Conservation (phyloP, 2,329 filamentous ascomycete genomes). For the Phoma sp. region DNA sequence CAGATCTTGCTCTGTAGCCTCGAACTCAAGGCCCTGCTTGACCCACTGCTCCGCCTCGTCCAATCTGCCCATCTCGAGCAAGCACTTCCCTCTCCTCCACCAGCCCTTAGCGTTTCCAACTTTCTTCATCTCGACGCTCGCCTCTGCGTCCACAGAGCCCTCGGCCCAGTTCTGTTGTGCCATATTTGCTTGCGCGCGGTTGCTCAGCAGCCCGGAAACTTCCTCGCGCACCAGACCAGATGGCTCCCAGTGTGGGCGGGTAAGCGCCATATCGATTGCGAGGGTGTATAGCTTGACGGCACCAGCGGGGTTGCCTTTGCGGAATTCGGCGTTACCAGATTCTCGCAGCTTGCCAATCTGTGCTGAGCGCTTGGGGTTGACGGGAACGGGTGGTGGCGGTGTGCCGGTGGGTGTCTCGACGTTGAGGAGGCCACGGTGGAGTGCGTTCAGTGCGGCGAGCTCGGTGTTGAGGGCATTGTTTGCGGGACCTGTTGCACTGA, state of each 20-base stretch:
- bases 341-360: slow-evolving; percentile 92
- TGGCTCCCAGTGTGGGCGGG: slow-evolving; percentile 87
- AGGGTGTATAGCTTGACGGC: slow-evolving; percentile 83
- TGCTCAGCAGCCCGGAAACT: slow-evolving; percentile 78
- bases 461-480: slow-evolving; percentile 50
- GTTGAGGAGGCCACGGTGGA: slow-evolving; percentile 76
- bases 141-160: slow-evolving; percentile 85
- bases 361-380: slow-evolving; percentile 90
- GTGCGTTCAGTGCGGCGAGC: slow-evolving; percentile 75
- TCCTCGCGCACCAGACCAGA: slow-evolving; percentile 84
- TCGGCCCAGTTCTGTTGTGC: slow-evolving; percentile 81
- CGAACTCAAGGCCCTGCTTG: slow-evolving; percentile 78
- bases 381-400: slow-evolving; percentile 85
- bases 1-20: slow-evolving; percentile 64
- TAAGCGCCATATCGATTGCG: slow-evolving; percentile 88
- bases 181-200: slow-evolving; percentile 92
- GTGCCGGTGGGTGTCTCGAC: slow-evolving; percentile 69
- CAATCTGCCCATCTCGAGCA: slow-evolving; percentile 88
- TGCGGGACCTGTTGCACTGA: slow-evolving; percentile 59
- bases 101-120: slow-evolving; percentile 92
- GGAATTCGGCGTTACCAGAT: slow-evolving; percentile 81
- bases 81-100: slow-evolving; percentile 85
- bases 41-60: slow-evolving; percentile 86
- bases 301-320: slow-evolving; percentile 76
- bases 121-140: slow-evolving; percentile 85